Conservation (phyloP, 192 early-diverging fungal species). For the Backusella sp. region DNA sequence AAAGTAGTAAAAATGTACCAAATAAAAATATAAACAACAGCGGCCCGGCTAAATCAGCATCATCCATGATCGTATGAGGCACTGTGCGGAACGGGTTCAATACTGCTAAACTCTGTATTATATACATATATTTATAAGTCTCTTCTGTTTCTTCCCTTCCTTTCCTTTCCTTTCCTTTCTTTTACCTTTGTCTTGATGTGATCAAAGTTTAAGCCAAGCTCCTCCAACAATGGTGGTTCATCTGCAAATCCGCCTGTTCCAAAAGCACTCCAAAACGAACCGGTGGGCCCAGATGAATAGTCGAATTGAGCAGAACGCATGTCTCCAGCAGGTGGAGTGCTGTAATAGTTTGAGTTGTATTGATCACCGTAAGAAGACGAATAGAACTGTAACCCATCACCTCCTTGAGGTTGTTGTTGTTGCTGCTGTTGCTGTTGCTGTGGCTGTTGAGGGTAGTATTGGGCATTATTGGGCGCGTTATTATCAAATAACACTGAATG, state of each 20-base stretch:
- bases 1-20: conserved; percentile 80
- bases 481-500: conserved; percentile 42
- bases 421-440: background rate
- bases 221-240: conserved; percentile 94
- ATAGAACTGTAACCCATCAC: conserved; percentile 59
- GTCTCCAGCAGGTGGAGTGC: conserved; percentile 32
- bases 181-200: conserved; percentile 85
- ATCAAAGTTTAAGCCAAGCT: conserved; percentile 92
- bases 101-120: conserved; percentile 66
- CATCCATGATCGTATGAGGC: conserved; percentile 87
- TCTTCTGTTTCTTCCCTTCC: background rate
- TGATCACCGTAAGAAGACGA: conserved; percentile 49
- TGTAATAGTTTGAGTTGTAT: conserved; percentile 36
- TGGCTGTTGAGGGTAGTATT: conserved; percentile 24
- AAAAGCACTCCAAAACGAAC: conserved; percentile 73
- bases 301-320: conserved; percentile 19
- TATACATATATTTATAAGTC: no score
- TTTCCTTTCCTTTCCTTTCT: background rate
- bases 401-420: background rate
- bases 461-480: conserved; percentile 19
- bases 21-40: conserved; percentile 88
- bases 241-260: conserved; percentile 88
- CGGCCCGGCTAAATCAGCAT: conserved; percentile 95
- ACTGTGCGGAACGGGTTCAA: conserved; percentile 80
- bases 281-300: conserved; percentile 22